Evolutionary conservation across 805 yeast species (phyloP), one percentile per base, ranked within the genome.

Genomic region (Wickerhamiella slavikovae): DNA sequence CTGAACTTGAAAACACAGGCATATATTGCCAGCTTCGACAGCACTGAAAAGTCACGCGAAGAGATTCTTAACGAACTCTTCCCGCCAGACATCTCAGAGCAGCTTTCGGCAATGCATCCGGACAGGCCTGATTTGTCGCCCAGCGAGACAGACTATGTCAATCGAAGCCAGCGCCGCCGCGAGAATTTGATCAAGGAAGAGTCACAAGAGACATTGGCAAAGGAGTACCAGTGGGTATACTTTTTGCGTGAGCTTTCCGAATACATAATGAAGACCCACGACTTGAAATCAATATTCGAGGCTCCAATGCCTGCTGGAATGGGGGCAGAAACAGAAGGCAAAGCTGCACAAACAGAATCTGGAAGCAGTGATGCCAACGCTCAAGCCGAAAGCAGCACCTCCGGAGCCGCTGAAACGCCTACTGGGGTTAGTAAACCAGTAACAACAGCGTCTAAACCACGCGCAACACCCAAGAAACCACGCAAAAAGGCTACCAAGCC

Each of bases 1-100:
- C 57, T 89, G 23, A 95, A 89, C 40, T 61, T 89, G 47, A 89
- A 89, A 48, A 89, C 98, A 0, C 98, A 89, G 51, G 93, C 94
- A 0, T 89, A 70, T 45, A 82, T 89, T 14, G 73, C 94, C 1
- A 93, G 92, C 0, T 51, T 83, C 35, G 78, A 74, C 9, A 51
- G 49, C 27, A 62, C 62, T 8, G 67, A 68, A 31, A 57, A 75
- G 38, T 55, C 75, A 1, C 63, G 67, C 36, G 63, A 62, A 33
- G 83, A 73, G 25, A 64, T 79, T 8, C 55, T 83, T 38, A 69
- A 75, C 30, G 78, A 71, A 40, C 62, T 83, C 27, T 76, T 85
- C 40, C 91, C 95, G 0, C 17, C 26, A 8, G 26, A 24, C 8
- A 60, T 70, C 39, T 40, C 33, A 10, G 70, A 66, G 25, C 34